Evolutionary conservation across 768 basidiomycete genomes (phyloP).

Genomic region (Nevesoporus exiguus): DNA sequence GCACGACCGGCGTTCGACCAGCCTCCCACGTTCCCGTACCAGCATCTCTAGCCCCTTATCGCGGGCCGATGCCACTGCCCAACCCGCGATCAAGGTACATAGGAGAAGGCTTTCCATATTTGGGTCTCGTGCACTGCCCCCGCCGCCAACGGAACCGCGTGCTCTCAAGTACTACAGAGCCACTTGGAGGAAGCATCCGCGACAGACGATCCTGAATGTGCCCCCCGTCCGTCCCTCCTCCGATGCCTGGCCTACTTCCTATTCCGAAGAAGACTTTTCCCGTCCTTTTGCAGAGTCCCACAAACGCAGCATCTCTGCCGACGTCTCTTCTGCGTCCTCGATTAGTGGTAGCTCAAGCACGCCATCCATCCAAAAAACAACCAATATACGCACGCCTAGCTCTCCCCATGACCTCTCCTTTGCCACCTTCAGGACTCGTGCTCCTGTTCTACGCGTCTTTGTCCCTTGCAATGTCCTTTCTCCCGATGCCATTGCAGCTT

Average conservation of each 20-base stretch:
- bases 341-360: conserved; percentile 21
- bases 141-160: conserved; percentile 45
- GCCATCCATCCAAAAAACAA: conserved; percentile 19
- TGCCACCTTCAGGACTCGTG: conserved; percentile 60
- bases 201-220: not conserved
- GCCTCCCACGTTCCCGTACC: conserved; percentile 2
- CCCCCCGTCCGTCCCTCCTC: conserved; percentile 17
- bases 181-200: conserved; percentile 49
- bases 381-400: conserved; percentile 14
- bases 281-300: conserved; percentile 33
- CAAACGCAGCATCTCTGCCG: conserved; percentile 42
- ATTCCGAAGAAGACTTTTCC: conserved; percentile 40
- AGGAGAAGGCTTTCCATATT: conserved; percentile 38
- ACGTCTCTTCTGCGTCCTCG: conserved; percentile 45
- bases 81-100: conserved; percentile 16
- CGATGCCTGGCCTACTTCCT: conserved; percentile 24
- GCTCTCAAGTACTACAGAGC: conserved; percentile 45
- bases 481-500: conserved; percentile 43
- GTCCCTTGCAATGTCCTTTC: conserved; percentile 63
- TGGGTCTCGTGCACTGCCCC: conserved; percentile 36
- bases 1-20: conserved; percentile 1
- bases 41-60: conserved; percentile 24
- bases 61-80: conserved; percentile 7
- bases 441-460: conserved; percentile 72
- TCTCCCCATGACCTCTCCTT: conserved; percentile 61